phyloP scores from a whole-genome alignment of 257 asterid species.

The Solanum arcanum region DNA sequence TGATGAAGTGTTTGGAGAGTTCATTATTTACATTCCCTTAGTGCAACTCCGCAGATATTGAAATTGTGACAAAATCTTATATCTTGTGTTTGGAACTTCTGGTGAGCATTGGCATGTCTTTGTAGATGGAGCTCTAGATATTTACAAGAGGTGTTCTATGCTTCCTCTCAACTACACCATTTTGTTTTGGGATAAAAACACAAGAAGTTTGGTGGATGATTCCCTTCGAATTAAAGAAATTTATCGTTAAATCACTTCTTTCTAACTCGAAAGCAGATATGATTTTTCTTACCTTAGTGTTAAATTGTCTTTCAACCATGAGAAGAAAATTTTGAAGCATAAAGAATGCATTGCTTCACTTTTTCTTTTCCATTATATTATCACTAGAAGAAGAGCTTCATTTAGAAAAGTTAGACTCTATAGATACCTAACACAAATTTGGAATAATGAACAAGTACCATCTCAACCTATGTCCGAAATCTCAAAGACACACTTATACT shows the following conservation, averaged over 20 bases:
- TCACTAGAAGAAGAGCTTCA: too few relatives aligned
- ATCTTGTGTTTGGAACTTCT: not conserved
- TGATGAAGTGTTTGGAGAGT: not conserved
- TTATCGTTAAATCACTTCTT: not conserved
- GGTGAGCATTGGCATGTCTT: not conserved
- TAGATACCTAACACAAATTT: too few relatives aligned
- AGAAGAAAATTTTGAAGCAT: not conserved
- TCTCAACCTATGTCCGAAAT: too few relatives aligned
- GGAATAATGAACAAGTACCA: rapidly evolving
- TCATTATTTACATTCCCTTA: not conserved
- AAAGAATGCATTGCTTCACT: not conserved
- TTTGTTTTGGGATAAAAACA: not conserved
- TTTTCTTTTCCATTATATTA: too few relatives aligned
- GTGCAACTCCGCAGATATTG: not conserved
- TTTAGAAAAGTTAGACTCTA: too few relatives aligned
- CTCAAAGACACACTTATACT: too few relatives aligned
- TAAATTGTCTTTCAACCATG: not conserved
- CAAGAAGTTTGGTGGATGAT: not conserved
- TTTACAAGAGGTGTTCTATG: not conserved
- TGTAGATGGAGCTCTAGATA: not conserved
- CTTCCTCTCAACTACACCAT: not conserved
- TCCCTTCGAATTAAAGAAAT: too few relatives aligned
- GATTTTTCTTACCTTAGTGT: not conserved
- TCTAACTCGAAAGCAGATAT: not conserved
- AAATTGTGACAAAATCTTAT: not conserved